phyloP scores from a whole-genome alignment of 768 basidiomycete species.

The Trametes gibbosa region DNA sequence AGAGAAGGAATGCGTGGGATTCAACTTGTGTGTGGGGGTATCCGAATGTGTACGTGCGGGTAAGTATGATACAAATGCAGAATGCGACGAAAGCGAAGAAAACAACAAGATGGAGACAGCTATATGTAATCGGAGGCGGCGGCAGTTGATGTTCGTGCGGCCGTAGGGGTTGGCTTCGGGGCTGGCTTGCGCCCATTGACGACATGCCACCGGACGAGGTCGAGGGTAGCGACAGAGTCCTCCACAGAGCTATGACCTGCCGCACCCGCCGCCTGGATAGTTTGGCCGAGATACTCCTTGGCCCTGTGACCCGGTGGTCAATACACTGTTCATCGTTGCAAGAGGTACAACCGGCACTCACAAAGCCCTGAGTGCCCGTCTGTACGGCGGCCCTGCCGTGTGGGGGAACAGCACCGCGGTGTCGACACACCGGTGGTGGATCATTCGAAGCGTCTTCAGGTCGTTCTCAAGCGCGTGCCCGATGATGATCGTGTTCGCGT shows the following conservation, averaged over 20 bases:
- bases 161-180: slow-evolving; percentile 4
- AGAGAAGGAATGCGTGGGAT: neutral
- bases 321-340: neutral
- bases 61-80: neutral
- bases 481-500: slow-evolving; percentile 79
- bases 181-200: slow-evolving; percentile 51
- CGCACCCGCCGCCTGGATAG: slow-evolving; percentile 78
- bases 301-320: slow-evolving; percentile 44
- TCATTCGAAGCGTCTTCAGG: slow-evolving; percentile 81
- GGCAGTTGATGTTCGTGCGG: neutral
- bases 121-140: neutral
- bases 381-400: slow-evolving; percentile 67
- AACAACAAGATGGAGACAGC: neutral
- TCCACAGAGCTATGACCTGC: slow-evolving; percentile 88
- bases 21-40: neutral
- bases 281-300: slow-evolving; percentile 74
- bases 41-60: neutral
- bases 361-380: slow-evolving; percentile 81
- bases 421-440: slow-evolving; percentile 85
- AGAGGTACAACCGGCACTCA: slow-evolving; percentile 32
- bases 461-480: slow-evolving; percentile 95
- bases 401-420: slow-evolving; percentile 89
- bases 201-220: slow-evolving; percentile 83
- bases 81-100: neutral
- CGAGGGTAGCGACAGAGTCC: slow-evolving; percentile 85